Conservation (phyloP, 2,329 filamentous ascomycete genomes). For the Pseudogymnoascus sp. region DNA sequence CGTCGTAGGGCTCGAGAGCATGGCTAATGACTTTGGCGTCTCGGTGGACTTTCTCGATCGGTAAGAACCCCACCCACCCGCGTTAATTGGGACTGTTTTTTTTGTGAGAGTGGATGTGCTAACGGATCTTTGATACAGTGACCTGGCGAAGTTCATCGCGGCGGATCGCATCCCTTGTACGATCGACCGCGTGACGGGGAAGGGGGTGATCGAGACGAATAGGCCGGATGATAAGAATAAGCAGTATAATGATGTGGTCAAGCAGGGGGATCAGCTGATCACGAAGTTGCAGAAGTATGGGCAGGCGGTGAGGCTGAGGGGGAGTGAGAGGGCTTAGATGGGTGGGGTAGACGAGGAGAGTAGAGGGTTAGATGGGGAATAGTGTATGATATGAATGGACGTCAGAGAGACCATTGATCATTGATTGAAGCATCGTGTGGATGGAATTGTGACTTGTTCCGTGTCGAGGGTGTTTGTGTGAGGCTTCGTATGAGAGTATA, state of each 20-base stretch:
- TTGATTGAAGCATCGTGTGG: neutral
- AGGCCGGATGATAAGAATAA: constrained; percentile 98
- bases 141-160: constrained; percentile 94
- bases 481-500: neutral
- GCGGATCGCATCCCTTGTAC: constrained; percentile 91
- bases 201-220: constrained; percentile 96
- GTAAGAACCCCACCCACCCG: constrained; percentile 40
- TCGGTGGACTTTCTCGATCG: constrained; percentile 93
- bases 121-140: constrained; percentile 41
- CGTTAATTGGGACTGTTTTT: neutral
- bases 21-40: constrained; percentile 95
- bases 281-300: constrained; percentile 99
- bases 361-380: neutral
- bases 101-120: constrained; percentile 9
- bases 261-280: constrained; percentile 94
- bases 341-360: neutral
- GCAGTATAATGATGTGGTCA: constrained; percentile 96
- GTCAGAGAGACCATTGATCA: constrained; percentile 2
- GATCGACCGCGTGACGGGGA: constrained; percentile 92
- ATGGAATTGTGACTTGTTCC: neutral
- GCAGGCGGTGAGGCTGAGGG: constrained; percentile 85
- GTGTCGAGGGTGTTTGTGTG: neutral
- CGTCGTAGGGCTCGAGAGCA: constrained; percentile 91
- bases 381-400: constrained; percentile 6
- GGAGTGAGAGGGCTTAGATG: constrained; percentile 76